Base-by-base conservation (phyloP, 73 alveolate species). In the Blepharisma stoltei region DNA sequence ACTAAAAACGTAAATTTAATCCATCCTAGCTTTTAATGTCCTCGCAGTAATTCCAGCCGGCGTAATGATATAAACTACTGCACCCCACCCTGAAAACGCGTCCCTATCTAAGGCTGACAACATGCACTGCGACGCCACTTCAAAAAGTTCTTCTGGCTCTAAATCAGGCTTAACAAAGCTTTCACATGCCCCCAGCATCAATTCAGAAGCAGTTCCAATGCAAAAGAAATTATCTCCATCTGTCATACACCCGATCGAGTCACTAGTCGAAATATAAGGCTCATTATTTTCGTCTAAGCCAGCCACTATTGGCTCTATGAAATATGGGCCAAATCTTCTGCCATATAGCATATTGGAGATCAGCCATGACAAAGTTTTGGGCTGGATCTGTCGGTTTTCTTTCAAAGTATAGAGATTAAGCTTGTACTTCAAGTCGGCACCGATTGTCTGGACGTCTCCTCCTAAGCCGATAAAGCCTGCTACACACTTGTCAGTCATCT, bases 11-110 rank as follows among this genome's bases (percentile, higher is more conserved):
- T n/a, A n/a, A n/a, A n/a, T n/a, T 90, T 87, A 91, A 77, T 91
- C 97, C 78, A 84, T 91, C 78, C 97, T 91, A 47, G 91, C 81
- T 76, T 91, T 91, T 70, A 91, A 83, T 66, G 90, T 81, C 73
- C 81, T 91, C 73, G 87, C 91, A 43, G 78, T 87, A 41, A 91
- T 50, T 18, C 65, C 65, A 14, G 6, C 4, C 2, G 65, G 65
- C n/a, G 65, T 50, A 50, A 83, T 71, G 43, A 94, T 80, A 77
- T 90, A 95, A 6, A 95, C 97, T 41, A 86, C 93, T 38, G 98
- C 98, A 54, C 99, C 99, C 99, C 99, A 95, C 50, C 99, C 99
- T n/a, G 96, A 83, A 38, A 91, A 83, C 44, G 97, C 84, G 82
- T 95, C 99, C 85, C 99, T 90, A 73, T 95, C 97, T 81, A 92